Conservation (phyloP, 495 filamentous ascomycete genomes). For the Glonium stellatum region DNA sequence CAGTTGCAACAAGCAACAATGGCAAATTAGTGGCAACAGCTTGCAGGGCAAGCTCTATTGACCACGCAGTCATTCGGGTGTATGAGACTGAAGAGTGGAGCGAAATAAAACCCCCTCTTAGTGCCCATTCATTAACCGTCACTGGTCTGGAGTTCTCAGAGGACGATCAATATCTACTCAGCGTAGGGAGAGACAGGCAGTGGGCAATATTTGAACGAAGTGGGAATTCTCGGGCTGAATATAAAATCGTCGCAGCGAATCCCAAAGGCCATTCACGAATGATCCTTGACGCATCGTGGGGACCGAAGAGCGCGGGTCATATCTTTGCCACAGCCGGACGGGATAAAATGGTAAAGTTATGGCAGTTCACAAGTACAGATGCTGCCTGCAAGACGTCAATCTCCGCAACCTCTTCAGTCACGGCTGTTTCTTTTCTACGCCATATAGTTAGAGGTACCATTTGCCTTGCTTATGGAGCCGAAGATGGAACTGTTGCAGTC, state of each 20-base stretch:
- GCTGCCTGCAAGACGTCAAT: constrained; percentile 49
- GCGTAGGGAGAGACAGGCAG: constrained; percentile 83
- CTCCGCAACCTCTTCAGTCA: constrained; percentile 55
- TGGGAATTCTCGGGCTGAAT: constrained; percentile 37
- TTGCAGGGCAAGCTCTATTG: constrained; percentile 82
- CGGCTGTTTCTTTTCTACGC: constrained; percentile 64
- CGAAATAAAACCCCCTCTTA: constrained; percentile 74
- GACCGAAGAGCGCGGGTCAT: constrained; percentile 42
- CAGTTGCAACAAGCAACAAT: constrained; percentile 71
- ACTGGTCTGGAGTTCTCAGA: constrained; percentile 69
- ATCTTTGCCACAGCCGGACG: constrained; percentile 82
- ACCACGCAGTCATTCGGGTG: constrained; percentile 88
- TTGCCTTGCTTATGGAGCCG: constrained; percentile 62
- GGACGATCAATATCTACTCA: constrained; percentile 68
- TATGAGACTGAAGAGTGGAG: constrained; percentile 83
- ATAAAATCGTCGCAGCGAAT: constrained; percentile 53
- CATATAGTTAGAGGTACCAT: constrained; percentile 37
- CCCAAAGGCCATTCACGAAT: constrained; percentile 84
- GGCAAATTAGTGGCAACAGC: constrained; percentile 78
- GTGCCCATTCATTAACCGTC: constrained; percentile 77
- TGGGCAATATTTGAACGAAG: constrained; percentile 70
- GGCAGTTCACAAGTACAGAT: constrained; percentile 43
- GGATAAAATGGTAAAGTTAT: constrained; percentile 79
- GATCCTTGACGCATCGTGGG: constrained; percentile 82
- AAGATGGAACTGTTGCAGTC: constrained; percentile 48